These are phyloP conservation scores for Pleurotus platypus DNA, from an alignment of 768 basidiomycete species.

Conservation along the genomic window DNA sequence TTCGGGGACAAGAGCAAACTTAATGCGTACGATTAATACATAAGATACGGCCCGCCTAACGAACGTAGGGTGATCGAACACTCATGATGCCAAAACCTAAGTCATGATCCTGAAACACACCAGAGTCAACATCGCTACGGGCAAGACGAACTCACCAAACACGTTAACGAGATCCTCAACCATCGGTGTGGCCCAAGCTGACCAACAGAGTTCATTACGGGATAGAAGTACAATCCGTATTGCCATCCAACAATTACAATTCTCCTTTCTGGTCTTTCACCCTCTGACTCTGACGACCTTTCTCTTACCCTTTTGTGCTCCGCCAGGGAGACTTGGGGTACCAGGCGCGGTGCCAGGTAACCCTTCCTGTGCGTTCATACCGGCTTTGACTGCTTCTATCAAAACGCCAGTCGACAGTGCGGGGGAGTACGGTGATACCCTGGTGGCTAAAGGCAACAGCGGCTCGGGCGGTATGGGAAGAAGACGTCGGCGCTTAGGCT, in stretches of 20 bases:
- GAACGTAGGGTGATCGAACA: too few species aligned
- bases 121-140: too few species aligned
- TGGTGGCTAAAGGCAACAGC: slow-evolving; percentile 63
- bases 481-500: slow-evolving; percentile 38
- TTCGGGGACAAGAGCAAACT: too few species aligned
- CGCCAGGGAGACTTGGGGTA: slow-evolving; percentile 24
- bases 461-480: slow-evolving; percentile 73
- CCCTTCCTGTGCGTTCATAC: slow-evolving; percentile 66
- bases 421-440: slow-evolving; percentile 80
- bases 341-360: slow-evolving; percentile 33
- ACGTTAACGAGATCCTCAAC: too few species aligned
- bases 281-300: slow-evolving; percentile 77
- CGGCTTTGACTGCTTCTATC: slow-evolving; percentile 81
- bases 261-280: neutral
- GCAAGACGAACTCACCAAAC: too few species aligned
- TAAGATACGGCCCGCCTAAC: too few species aligned
- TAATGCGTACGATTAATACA: too few species aligned
- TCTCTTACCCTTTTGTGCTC: slow-evolving; percentile 68
- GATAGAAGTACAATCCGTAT: neutral
- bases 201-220: neutral
- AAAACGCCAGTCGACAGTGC: slow-evolving; percentile 73
- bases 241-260: neutral
- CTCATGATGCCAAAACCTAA: too few species aligned
- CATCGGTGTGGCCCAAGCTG: too few species aligned
- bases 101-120: too few species aligned